These are phyloP conservation scores for Pythium chondricola DNA, from an alignment of 352 stramenopile genomes.

Conservation along the genomic window DNA sequence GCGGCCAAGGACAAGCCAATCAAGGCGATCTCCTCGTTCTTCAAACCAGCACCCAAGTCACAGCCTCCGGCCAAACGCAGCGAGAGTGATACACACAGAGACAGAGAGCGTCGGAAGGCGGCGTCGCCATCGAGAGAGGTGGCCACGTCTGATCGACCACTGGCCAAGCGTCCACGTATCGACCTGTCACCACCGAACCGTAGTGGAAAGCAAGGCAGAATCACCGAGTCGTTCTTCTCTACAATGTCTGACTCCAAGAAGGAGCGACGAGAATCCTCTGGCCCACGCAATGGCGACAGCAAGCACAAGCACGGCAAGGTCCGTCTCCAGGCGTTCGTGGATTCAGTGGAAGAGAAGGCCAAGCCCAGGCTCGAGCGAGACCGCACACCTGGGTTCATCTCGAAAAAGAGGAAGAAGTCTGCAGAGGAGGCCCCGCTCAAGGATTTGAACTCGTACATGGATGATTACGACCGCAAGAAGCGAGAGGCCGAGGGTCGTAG, in stretches of 20 bases:
- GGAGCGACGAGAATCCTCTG: background rate
- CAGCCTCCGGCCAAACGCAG: too few species aligned
- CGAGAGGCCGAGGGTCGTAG: too few species aligned
- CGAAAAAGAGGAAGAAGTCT: too few species aligned
- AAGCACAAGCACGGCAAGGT: constrained; percentile 13
- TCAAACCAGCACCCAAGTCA: too few species aligned
- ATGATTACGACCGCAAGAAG: too few species aligned
- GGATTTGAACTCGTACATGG: too few species aligned
- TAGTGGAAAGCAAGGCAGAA: background rate
- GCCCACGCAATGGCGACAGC: too few species aligned
- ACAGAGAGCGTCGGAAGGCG: background rate
- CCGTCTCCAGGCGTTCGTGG: background rate
- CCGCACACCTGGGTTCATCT: too few species aligned
- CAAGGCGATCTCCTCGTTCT: constrained; percentile 6
- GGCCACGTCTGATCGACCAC: background rate
- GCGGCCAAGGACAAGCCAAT: background rate
- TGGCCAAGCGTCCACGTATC: constrained; percentile 13
- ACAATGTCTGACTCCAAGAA: background rate
- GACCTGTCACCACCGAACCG: constrained; percentile 18
- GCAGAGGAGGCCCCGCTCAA: too few species aligned
- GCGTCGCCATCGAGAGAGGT: background rate
- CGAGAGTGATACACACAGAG: too few species aligned
- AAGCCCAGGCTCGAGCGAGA: background rate
- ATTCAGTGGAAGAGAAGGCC: too few species aligned
- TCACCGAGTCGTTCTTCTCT: background rate